phyloP scores from a whole-genome alignment of 139 green algal genomes.

The Bryopsis sp. region DNA sequence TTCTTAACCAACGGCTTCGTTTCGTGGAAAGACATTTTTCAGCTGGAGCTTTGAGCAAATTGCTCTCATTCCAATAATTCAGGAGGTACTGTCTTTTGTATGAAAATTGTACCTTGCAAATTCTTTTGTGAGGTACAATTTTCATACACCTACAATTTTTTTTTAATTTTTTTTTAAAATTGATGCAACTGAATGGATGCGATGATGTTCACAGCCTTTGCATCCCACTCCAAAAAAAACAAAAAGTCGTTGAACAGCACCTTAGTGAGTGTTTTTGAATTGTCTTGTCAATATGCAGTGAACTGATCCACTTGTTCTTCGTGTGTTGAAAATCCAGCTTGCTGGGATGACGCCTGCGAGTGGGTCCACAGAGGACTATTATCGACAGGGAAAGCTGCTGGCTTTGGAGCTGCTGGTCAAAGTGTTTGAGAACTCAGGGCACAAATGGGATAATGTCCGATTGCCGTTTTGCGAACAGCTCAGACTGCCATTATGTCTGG shows the following conservation, averaged over 20 bases:
- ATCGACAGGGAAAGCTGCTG: constrained; percentile 72
- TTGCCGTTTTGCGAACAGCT: constrained; percentile 62
- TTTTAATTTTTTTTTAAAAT: no score
- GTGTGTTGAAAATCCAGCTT: constrained; percentile 6
- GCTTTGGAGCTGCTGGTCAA: constrained; percentile 89
- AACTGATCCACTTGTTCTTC: constrained; percentile 5
- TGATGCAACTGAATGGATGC: no score
- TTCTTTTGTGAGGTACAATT: constrained; percentile 72
- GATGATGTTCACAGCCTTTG: no score
- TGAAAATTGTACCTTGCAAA: constrained; percentile 64
- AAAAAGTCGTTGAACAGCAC: no score
- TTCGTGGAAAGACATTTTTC: no score
- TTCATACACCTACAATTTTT: no score
- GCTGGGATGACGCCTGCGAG: constrained; percentile 14
- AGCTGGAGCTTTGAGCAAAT: no score
- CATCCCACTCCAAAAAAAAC: no score
- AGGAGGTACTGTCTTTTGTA: no score
- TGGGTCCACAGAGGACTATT: constrained; percentile 17
- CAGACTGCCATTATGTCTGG: constrained; percentile 68
- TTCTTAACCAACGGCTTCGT: no score
- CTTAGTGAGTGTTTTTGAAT: no score
- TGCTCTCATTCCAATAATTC: no score
- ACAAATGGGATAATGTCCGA: constrained; percentile 56
- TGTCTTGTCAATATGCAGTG: constrained; percentile 3
- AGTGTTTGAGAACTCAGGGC: constrained; percentile 45